phyloP scores from a whole-genome alignment of 2,329 filamentous ascomycete species.

The Zalaria obscura region DNA sequence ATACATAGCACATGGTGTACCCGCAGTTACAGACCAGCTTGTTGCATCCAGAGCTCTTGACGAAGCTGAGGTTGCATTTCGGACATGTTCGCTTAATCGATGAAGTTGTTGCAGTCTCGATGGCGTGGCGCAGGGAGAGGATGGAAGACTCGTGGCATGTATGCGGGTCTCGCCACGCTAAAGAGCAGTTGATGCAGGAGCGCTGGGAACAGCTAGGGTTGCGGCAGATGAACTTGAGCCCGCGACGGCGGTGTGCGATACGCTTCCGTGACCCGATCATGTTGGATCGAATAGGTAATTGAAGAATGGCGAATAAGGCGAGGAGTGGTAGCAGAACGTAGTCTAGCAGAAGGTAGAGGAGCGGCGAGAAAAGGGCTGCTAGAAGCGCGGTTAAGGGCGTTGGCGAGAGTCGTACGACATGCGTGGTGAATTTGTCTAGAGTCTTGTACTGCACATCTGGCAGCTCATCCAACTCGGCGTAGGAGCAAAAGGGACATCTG shows the following conservation, averaged over 20 bases:
- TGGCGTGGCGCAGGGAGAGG: constrained; percentile 69
- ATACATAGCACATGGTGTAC: constrained; percentile 97
- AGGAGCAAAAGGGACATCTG: constrained; percentile 80
- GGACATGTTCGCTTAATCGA: constrained; percentile 93
- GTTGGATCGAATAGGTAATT: constrained; percentile 21
- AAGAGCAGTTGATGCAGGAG: constrained; percentile 72
- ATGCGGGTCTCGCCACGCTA: constrained; percentile 78
- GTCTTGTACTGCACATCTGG: constrained; percentile 8
- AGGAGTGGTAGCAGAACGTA: constrained; percentile 28
- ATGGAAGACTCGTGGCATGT: constrained; percentile 76
- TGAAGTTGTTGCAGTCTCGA: constrained; percentile 86
- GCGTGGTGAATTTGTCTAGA: constrained; percentile 33
- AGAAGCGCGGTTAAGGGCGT: constrained; percentile 14
- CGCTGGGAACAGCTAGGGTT: constrained; percentile 51
- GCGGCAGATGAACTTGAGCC: constrained; percentile 64
- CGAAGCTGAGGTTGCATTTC: constrained; percentile 77
- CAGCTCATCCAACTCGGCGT: constrained; percentile 65
- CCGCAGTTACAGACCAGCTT: constrained; percentile 92
- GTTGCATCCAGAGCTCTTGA: constrained; percentile 91
- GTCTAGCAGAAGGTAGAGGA: constrained; percentile 41
- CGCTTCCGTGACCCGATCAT: constrained; percentile 49
- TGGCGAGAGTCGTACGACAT: constrained; percentile 16
- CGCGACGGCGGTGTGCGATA: constrained; percentile 55
- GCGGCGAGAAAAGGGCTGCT: constrained; percentile 34
- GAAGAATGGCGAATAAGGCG: constrained; percentile 17